phyloP scores from a whole-genome alignment of 1,139 yeast species.

The Magnusiomyces tetraspermus region DNA sequence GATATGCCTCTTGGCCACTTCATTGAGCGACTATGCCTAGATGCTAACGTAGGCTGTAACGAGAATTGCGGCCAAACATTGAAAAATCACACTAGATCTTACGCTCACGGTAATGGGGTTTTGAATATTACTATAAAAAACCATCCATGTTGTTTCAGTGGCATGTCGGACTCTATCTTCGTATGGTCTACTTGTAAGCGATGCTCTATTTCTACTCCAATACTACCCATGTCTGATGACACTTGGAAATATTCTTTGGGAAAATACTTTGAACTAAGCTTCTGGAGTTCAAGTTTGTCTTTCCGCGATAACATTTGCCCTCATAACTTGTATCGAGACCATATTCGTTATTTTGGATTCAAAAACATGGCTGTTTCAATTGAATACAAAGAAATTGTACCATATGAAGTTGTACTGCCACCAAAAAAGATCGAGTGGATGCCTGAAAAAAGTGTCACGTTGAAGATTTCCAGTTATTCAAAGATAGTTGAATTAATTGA shows the following conservation, averaged over 20 bases:
- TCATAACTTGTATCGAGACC: slow-evolving; percentile 74
- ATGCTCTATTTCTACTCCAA: slow-evolving; percentile 70
- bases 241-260: slow-evolving; percentile 92
- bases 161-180: slow-evolving; percentile 57
- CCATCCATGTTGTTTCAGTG: slow-evolving; percentile 46
- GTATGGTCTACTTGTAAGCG: slow-evolving; percentile 90
- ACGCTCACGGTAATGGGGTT: slow-evolving; percentile 82
- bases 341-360: slow-evolving; percentile 74
- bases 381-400: slow-evolving; percentile 66
- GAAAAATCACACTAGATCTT: slow-evolving; percentile 71
- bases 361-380: slow-evolving; percentile 71
- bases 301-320: slow-evolving; percentile 50
- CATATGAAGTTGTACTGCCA: slow-evolving; percentile 73
- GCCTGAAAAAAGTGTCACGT: slow-evolving; percentile 57
- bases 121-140: slow-evolving; percentile 68
- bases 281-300: slow-evolving; percentile 52
- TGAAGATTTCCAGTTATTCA: slow-evolving; percentile 57
- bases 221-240: slow-evolving; percentile 75
- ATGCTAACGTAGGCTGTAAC: slow-evolving; percentile 54
- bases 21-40: slow-evolving; percentile 70
- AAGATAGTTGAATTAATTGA: slow-evolving; percentile 46
- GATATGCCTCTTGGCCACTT: slow-evolving; percentile 87
- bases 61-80: slow-evolving; percentile 73
- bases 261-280: slow-evolving; percentile 75
- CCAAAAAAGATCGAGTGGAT: slow-evolving; percentile 62